Base-by-base conservation (phyloP, 371 early-diverging fungal species). In the Circinella umbellata region DNA sequence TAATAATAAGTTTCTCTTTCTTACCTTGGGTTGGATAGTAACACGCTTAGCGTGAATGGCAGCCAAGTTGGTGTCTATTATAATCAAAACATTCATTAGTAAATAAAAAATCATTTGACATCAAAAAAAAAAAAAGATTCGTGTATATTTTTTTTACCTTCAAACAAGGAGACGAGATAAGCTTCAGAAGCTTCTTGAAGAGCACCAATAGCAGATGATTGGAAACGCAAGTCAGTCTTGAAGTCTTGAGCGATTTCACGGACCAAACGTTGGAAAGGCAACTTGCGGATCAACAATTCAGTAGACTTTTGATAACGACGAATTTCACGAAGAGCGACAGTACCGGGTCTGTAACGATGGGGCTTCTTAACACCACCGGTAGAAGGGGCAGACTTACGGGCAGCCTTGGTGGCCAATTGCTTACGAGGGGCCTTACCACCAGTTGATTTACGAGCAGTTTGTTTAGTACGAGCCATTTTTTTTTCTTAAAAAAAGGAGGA, bases 41-140 rank as follows among this genome's bases (percentile, higher is more conserved):
- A 99, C 99, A 83, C 99, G 93, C 91, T 98, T 98, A 82, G 98
- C 99, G 89, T 99, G 99, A 85, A 97, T 97, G 80, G 99, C 99
- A 74, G 97, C 97, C 82, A 96, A 88, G 89, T 98, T 96, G 78
- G 98, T 98, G 88, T 99, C 96, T 64, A 53, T 14, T 51, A 51
- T 51, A 5, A 39, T 27, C 0, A 61, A 38, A 61, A 61, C 5
- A 18, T 38, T 8, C 34, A 20, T 42, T 61, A 34, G 39, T 8
- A 54, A 57, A n/a, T 10, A 34, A 34, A n/a, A 20, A n/a, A 14
- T n/a, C 57, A 57, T n/a, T 27, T 37, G 42, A 42, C 37, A 36
- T 59, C 9, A 63, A 47, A 20, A 63, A 42, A 37, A 61, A 14
- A 37, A 38, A 34, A 13, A 17, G 13, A 11, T 38, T 27, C n/a